Base-by-base conservation (phyloP, 1,139 yeast species). In the Protomyces inouyei region DNA sequence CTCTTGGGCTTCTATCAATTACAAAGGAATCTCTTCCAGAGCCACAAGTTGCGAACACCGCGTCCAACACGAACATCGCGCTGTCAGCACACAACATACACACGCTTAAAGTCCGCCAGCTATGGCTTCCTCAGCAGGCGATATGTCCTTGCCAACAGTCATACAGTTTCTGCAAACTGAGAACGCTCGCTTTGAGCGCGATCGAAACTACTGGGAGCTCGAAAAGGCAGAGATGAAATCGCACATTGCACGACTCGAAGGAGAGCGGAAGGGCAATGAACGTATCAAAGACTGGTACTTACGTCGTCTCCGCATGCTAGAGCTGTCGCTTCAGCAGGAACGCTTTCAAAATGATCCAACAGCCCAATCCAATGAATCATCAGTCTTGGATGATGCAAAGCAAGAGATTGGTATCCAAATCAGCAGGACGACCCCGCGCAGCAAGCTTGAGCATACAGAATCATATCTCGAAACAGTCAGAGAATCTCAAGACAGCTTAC, bases 111-210 rank as follows among this genome's bases (percentile, higher is more conserved):
- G 23, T 21, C 3, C 32, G 8, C 32, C 32, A 6, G 8, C 32
- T 3, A 43, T 43, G 48, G 48, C 48, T 12, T n/a, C 48, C 25
- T n/a, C 21, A 12, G 48, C 12, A 18, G 48, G 25, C 25, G 48
- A 43, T 8, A 16, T 57, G 51, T 59, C 66, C 3, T 55, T 64
- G 16, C 65, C 61, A 14, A 85, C 85, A 55, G 84, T 83, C 16
- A 82, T 83, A 81, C 80, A 82, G 69, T 83, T 81, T 68, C 75
- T 83, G 68, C 86, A 83, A 70, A 76, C 80, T 48, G 86, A 83
- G 70, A 82, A 83, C 78, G 82, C 83, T 66, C 78, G 79, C 57
- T 81, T 80, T 70, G 86, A 83, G 70, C 78, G 83, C 61, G 83
- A 82, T 67, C 75, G 85, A 57, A 80, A 83, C 59, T 80, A 80